A percentile compares a stretch with the other conserved stretches of the same genome.
Evolutionary conservation across 768 basidiomycete genomes (phyloP).

Genomic region (Baorangia bicolor): DNA sequence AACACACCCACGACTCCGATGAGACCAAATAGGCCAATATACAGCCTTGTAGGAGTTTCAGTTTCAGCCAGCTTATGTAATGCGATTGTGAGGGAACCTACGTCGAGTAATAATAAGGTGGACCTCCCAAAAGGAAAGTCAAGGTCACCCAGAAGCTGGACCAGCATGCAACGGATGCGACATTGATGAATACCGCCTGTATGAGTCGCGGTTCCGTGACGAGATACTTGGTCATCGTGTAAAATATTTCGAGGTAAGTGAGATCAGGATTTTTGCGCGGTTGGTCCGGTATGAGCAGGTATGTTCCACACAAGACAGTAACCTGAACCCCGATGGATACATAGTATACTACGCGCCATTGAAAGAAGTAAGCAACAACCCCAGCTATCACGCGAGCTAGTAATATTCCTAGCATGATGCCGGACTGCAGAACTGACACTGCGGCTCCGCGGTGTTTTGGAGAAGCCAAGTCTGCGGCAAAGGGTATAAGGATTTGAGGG

Average conservation of each 20-base stretch:
- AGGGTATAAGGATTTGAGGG: slow-evolving; percentile 39
- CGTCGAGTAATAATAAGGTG: slow-evolving; percentile 38
- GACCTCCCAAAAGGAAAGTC: slow-evolving; percentile 42
- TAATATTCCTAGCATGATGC: slow-evolving; percentile 27
- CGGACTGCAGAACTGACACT: slow-evolving; percentile 32
- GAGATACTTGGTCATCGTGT: slow-evolving; percentile 41
- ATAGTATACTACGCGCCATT: slow-evolving; percentile 43
- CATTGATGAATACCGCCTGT: slow-evolving; percentile 28
- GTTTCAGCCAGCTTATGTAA: slow-evolving; percentile 1
- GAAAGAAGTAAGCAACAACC: slow-evolving; percentile 38
- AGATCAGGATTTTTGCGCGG: slow-evolving; percentile 38
- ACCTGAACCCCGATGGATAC: slow-evolving; percentile 37
- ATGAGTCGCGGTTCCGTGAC: slow-evolving; percentile 41
- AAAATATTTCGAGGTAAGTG: slow-evolving; percentile 34
- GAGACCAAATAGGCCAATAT: slow-evolving; percentile 50
- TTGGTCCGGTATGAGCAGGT: slow-evolving; percentile 39
- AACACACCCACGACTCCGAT: slow-evolving; percentile 40
- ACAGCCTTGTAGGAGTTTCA: slow-evolving; percentile 8
- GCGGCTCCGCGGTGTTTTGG: slow-evolving; percentile 16
- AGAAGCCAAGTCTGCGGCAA: slow-evolving; percentile 45
- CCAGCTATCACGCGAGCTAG: slow-evolving; percentile 35
- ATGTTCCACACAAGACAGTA: slow-evolving; percentile 28
- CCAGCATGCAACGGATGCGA: slow-evolving; percentile 29
- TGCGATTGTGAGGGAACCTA: slow-evolving; percentile 5
- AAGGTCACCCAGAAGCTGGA: slow-evolving; percentile 38